A percentile compares a stretch with the other conserved stretches of the same genome.
Conservation (phyloP, 352 stramenopile species). For the Phytophthora fragariae region DNA sequence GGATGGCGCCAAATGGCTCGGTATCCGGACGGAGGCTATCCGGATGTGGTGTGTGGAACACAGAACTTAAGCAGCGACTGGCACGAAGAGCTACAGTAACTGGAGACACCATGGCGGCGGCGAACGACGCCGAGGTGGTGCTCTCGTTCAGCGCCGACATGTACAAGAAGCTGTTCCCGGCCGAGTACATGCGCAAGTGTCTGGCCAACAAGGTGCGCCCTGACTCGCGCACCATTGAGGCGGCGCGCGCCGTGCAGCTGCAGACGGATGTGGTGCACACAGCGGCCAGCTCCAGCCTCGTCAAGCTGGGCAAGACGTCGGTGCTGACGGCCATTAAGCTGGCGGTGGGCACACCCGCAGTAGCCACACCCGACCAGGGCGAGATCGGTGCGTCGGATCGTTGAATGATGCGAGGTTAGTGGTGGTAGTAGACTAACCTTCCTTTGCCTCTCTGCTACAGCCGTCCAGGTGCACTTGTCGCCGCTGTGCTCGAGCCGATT, state of each 20-base stretch:
- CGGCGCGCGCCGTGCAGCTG: slow-evolving; percentile 60
- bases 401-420: neutral
- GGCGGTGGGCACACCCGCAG: slow-evolving; percentile 72
- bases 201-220: slow-evolving; percentile 65
- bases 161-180: slow-evolving; percentile 82
- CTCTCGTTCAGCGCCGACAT: slow-evolving; percentile 73
- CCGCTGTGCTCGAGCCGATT: slow-evolving; percentile 82
- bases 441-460: slow-evolving; percentile 24
- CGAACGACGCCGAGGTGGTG: slow-evolving; percentile 30
- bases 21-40: no score
- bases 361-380: slow-evolving; percentile 76
- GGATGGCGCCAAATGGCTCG: slow-evolving; percentile 1
- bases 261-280: slow-evolving; percentile 75
- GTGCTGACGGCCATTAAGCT: slow-evolving; percentile 79
- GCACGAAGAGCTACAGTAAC: neutral
- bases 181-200: slow-evolving; percentile 73
- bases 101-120: slow-evolving; percentile 10
- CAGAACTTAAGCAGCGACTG: neutral
- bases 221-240: slow-evolving; percentile 61
- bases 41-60: neutral
- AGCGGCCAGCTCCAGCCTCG: slow-evolving; percentile 72
- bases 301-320: slow-evolving; percentile 79
- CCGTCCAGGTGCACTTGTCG: slow-evolving; percentile 83
- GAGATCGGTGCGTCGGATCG: slow-evolving; percentile 58
- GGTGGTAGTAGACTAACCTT: slow-evolving; percentile 3